phyloP scores from a whole-genome alignment of 2,329 filamentous ascomycete genomes.

The Xylariaceae sp. region DNA sequence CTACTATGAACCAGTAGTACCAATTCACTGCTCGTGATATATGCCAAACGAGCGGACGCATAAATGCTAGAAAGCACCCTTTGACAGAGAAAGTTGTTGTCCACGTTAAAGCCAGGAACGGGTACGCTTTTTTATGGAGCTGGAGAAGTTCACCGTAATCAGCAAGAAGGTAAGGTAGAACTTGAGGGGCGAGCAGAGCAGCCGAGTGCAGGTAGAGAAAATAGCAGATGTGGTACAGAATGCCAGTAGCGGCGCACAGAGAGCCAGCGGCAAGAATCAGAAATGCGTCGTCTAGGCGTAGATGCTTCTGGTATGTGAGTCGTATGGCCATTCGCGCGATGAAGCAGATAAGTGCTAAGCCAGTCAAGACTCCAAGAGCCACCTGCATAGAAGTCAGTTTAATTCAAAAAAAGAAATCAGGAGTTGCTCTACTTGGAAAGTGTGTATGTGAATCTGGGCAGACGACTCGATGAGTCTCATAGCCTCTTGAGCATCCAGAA shows the following conservation, averaged over 20 bases:
- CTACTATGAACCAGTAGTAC: conserved; percentile 34
- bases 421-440: no score
- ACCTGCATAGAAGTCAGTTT: conserved; percentile 22
- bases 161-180: conserved; percentile 10
- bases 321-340: conserved; percentile 29
- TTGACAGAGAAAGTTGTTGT: conserved; percentile 33
- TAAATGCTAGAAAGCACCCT: conserved; percentile 33
- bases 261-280: conserved; percentile 26
- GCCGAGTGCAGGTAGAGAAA: conserved; percentile 31
- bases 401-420: no score
- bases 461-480: conserved; percentile 21
- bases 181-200: conserved; percentile 23
- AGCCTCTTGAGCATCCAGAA: conserved; percentile 17
- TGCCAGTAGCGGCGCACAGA: conserved; percentile 27
- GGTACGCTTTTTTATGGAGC: conserved; percentile 29
- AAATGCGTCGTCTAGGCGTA: conserved; percentile 30
- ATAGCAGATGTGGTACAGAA: conserved; percentile 32
- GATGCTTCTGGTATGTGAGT: conserved; percentile 25
- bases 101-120: conserved; percentile 32
- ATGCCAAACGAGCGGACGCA: conserved; percentile 30
- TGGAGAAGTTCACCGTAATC: conserved; percentile 22
- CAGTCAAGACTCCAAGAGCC: conserved; percentile 24
- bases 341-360: conserved; percentile 23
- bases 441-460: conserved; percentile 27
- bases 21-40: conserved; percentile 27